Conservation (phyloP, 495 filamentous ascomycete genomes). For the Patellaria atrata region DNA sequence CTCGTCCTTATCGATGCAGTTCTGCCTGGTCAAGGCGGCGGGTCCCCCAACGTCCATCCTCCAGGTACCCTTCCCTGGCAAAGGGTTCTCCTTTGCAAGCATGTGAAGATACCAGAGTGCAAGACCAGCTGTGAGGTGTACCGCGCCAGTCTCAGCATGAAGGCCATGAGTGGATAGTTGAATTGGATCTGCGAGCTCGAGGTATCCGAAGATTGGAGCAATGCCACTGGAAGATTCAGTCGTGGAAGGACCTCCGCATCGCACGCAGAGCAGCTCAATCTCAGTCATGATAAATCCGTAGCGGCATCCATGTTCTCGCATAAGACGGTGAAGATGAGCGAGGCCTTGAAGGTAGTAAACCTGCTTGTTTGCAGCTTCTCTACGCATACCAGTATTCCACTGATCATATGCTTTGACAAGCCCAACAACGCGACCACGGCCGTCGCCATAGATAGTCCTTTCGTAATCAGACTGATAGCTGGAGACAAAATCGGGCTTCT, state of each 20-base stretch:
- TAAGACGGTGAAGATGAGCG: constrained; percentile 67
- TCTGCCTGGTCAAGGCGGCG: constrained; percentile 57
- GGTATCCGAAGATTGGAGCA: constrained; percentile 67
- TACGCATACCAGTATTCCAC: constrained; percentile 89
- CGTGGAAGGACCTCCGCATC: constrained; percentile 28
- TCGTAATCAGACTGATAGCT: constrained; percentile 61
- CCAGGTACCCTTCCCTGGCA: constrained; percentile 52
- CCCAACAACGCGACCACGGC: constrained; percentile 68
- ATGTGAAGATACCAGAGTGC: constrained; percentile 69
- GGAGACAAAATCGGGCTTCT: constrained; percentile 47
- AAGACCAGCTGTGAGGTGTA: constrained; percentile 53
- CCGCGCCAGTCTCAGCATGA: constrained; percentile 25
- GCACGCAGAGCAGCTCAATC: constrained; percentile 83
- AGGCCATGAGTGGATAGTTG: constrained; percentile 30
- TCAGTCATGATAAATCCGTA: constrained; percentile 94
- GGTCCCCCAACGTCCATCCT: constrained; percentile 70
- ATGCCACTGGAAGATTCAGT: constrained; percentile 8
- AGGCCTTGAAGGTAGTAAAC: constrained; percentile 77
- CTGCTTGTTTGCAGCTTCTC: constrained; percentile 60
- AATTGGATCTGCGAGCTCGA: constrained; percentile 59
- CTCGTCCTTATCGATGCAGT: constrained; percentile 51
- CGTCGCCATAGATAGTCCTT: constrained; percentile 53
- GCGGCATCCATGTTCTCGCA: constrained; percentile 83
- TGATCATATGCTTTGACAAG: constrained; percentile 78
- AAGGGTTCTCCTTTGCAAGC: constrained; percentile 61